phyloP scores from a whole-genome alignment of 306 rosid genomes.

The Quillaja saponaria region DNA sequence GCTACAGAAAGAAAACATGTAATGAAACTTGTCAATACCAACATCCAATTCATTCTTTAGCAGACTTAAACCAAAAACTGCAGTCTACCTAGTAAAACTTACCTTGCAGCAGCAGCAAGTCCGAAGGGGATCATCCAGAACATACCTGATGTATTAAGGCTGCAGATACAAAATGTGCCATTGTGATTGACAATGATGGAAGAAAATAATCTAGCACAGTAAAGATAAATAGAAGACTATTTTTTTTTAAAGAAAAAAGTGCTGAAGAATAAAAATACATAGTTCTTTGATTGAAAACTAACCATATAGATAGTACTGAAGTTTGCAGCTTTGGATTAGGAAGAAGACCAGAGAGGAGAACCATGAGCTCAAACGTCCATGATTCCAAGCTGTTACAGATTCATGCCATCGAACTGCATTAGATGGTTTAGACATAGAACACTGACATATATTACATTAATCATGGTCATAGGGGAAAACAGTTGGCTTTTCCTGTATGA shows the following conservation, averaged over 20 bases:
- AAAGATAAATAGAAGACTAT: too few relatives aligned
- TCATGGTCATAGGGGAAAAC: too few relatives aligned
- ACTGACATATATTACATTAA: background rate
- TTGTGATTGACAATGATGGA: too few relatives aligned
- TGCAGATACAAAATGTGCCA: conserved; percentile 27
- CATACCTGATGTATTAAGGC: conserved; percentile 42
- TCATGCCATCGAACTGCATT: too few relatives aligned
- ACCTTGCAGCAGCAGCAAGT: conserved; percentile 53
- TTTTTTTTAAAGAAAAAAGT: background rate
- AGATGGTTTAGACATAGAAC: too few relatives aligned
- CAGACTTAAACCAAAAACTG: too few relatives aligned
- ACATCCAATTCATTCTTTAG: too few relatives aligned
- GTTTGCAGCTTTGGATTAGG: conserved; percentile 43
- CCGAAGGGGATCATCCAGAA: conserved; percentile 61
- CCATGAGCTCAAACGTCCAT: conserved; percentile 45
- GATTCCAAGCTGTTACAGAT: conserved; percentile 37
- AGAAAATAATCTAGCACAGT: too few relatives aligned
- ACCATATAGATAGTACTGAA: conserved; percentile 50
- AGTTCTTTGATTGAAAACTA: background rate
- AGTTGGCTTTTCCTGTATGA: too few relatives aligned
- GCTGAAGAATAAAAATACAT: background rate
- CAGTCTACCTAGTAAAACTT: background rate
- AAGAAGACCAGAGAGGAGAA: conserved; percentile 45
- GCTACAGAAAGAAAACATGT: conserved; percentile 15
- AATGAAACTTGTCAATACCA: too few relatives aligned